Evolutionary conservation across 2,329 filamentous ascomycete genomes (phyloP).

Genomic region (Emergomyces pasteurianus): DNA sequence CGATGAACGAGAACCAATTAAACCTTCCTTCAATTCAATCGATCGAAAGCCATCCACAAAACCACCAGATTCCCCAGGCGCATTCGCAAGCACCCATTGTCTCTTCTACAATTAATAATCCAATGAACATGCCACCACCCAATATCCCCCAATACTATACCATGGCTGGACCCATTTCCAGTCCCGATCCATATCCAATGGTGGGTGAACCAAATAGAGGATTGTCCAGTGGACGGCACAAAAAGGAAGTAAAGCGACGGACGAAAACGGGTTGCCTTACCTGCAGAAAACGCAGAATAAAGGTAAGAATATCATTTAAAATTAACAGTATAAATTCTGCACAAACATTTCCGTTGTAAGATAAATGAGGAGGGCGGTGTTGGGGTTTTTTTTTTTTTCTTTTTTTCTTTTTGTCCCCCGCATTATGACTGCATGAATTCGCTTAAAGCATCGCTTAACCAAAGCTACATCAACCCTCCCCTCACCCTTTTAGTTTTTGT

Average conservation of each 20-base stretch:
- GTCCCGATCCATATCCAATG: conserved; percentile 41
- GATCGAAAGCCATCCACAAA: conserved; percentile 21
- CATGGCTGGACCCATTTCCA: conserved; percentile 32
- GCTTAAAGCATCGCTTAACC: conserved; percentile 8
- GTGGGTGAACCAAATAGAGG: conserved; percentile 41
- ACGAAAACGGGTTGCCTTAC: conserved; percentile 63
- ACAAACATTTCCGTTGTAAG: conserved; percentile 2
- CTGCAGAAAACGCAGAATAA: conserved; percentile 56
- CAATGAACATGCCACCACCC: conserved; percentile 12
- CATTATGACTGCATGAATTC: conserved; percentile 8
- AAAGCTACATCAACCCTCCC: conserved; percentile 2
- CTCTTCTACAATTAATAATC: background rate
- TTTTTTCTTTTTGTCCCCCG: conserved; percentile 2
- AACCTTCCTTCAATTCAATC: conserved; percentile 22
- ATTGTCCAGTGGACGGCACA: conserved; percentile 50
- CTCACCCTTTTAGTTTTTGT: background rate
- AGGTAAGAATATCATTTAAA: conserved; percentile 43
- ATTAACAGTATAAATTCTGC: conserved; percentile 2
- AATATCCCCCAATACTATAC: conserved; percentile 35
- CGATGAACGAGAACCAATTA: background rate
- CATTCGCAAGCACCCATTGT: conserved; percentile 6
- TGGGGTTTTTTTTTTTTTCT: background rate
- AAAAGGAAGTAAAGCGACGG: conserved; percentile 62
- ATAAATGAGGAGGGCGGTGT: background rate
- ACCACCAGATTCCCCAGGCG: conserved; percentile 11